Evolutionary conservation across 148 eudicot species (phyloP).

Genomic region (Rhododendron ferrugineum): DNA sequence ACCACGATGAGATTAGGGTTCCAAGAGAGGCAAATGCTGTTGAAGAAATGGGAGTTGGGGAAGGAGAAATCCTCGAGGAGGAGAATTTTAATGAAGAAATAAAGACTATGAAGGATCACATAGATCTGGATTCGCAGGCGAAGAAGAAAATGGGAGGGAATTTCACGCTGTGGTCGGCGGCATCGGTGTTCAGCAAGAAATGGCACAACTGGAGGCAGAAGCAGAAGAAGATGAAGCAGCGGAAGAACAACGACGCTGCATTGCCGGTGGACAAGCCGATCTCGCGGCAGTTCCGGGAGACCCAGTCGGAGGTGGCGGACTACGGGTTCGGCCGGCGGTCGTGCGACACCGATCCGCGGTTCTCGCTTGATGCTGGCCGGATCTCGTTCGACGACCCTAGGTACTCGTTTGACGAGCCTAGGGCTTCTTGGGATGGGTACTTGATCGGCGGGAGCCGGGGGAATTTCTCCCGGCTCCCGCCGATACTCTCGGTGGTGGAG

Average conservation of each 20-base stretch:
- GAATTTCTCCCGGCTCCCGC: conserved; percentile 54
- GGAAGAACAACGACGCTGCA: conserved; percentile 20
- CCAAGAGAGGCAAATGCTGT: conserved; percentile 9
- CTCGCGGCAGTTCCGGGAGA: conserved; percentile 55
- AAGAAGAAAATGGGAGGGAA: conserved; percentile 62
- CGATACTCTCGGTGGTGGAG: conserved; percentile 81
- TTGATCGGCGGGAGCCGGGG: conserved; percentile 52
- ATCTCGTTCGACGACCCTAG: conserved; percentile 75
- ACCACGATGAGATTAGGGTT: not conserved
- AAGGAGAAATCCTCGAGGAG: conserved; percentile 30
- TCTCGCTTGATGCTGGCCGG: conserved; percentile 72
- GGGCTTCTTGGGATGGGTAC: conserved; percentile 96
- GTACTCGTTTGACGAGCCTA: conserved; percentile 81
- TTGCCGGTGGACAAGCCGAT: conserved; percentile 50
- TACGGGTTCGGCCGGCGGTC: conserved; percentile 89
- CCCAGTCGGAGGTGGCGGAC: conserved; percentile 90
- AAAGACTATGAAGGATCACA: conserved; percentile 78
- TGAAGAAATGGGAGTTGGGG: conserved; percentile 7
- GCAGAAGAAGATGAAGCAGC: conserved; percentile 55
- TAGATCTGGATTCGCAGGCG: conserved; percentile 58
- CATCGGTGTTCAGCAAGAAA: conserved; percentile 86
- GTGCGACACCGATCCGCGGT: conserved; percentile 85
- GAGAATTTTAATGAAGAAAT: conserved; percentile 16
- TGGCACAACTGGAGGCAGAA: conserved; percentile 61
- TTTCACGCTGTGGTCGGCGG: conserved; percentile 65